Evolutionary conservation across 2,329 filamentous ascomycete species (phyloP).

Genomic region (Zopfia rhizophila): DNA sequence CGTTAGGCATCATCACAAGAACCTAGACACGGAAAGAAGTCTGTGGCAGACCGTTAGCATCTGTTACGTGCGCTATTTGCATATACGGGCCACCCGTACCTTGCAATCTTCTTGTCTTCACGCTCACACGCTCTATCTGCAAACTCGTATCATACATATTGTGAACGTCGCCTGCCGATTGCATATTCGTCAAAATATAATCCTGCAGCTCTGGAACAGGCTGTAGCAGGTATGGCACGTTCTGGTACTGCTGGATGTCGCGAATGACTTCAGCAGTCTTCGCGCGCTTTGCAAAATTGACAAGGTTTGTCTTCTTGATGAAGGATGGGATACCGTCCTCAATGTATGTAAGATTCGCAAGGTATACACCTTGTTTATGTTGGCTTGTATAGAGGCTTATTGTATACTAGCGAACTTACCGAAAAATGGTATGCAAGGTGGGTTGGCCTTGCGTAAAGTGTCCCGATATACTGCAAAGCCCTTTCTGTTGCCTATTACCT

Average conservation of each 20-base stretch:
- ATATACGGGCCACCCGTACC: slow-evolving; percentile 64
- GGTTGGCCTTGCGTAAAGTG: slow-evolving; percentile 89
- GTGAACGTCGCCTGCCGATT: slow-evolving; percentile 92
- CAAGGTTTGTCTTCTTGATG: slow-evolving; percentile 94
- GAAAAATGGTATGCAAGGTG: slow-evolving; percentile 98
- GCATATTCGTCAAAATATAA: slow-evolving; percentile 96
- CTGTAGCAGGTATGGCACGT: slow-evolving; percentile 92
- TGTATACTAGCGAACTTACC: slow-evolving; percentile 76
- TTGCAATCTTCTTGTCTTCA: slow-evolving; percentile 99
- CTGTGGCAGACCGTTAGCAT: slow-evolving; percentile 46
- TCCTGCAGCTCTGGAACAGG: slow-evolving; percentile 92
- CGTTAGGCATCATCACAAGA: slow-evolving; percentile 60
- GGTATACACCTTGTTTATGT: slow-evolving; percentile 79
- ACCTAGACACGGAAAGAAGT: slow-evolving; percentile 65
- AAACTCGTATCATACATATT: slow-evolving; percentile 99
- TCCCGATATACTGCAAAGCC: slow-evolving; percentile 98
- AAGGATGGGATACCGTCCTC: slow-evolving; percentile 97
- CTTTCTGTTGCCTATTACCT: slow-evolving; percentile 95
- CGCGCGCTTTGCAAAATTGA: slow-evolving; percentile 98
- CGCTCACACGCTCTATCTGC: slow-evolving; percentile 90
- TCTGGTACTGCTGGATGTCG: slow-evolving; percentile 98
- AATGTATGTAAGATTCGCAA: slow-evolving; percentile 98
- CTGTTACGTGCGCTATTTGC: slow-evolving; percentile 17
- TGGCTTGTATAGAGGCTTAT: slow-evolving; percentile 30
- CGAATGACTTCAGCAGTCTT: slow-evolving; percentile 99